Conservation (phyloP, 768 basidiomycete genomes). For the Holtermanniella nyarrowii region DNA sequence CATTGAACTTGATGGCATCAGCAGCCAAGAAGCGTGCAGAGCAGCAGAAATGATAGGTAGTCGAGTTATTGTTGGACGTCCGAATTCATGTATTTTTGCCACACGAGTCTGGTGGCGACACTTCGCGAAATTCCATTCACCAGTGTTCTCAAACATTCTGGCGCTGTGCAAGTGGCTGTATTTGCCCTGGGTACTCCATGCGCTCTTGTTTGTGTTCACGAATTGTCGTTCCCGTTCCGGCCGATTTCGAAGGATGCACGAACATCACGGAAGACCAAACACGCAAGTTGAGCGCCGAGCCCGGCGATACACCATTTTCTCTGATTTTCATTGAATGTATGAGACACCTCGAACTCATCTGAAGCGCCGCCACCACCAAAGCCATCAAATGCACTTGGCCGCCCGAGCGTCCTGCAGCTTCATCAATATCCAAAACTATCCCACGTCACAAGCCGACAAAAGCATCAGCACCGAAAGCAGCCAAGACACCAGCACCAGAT, state of each 20-base stretch:
- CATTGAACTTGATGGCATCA: slow-evolving; percentile 39
- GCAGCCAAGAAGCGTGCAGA: slow-evolving; percentile 28
- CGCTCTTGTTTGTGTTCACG: no score
- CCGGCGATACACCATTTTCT: slow-evolving; percentile 98
- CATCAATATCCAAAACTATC: slow-evolving; percentile 1
- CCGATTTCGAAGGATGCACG: no score
- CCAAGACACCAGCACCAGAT: not conserved
- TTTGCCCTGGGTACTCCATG: no score
- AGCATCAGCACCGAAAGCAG: not conserved
- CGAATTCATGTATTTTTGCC: not conserved
- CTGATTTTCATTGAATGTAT: slow-evolving; percentile 94
- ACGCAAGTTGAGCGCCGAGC: slow-evolving; percentile 47
- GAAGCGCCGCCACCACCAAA: slow-evolving; percentile 46
- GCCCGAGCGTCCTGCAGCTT: not conserved
- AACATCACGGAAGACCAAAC: no score
- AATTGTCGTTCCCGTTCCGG: no score
- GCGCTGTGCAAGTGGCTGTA: no score
- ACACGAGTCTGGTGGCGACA: no score
- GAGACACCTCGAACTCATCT: slow-evolving; percentile 70
- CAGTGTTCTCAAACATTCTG: no score
- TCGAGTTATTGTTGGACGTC: not conserved
- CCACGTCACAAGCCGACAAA: not conserved
- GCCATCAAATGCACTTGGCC: slow-evolving; percentile 1
- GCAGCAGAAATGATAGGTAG: not conserved
- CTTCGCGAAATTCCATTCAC: no score